Conservation (phyloP, 306 rosid species). For the Arachis stenosperma region DNA sequence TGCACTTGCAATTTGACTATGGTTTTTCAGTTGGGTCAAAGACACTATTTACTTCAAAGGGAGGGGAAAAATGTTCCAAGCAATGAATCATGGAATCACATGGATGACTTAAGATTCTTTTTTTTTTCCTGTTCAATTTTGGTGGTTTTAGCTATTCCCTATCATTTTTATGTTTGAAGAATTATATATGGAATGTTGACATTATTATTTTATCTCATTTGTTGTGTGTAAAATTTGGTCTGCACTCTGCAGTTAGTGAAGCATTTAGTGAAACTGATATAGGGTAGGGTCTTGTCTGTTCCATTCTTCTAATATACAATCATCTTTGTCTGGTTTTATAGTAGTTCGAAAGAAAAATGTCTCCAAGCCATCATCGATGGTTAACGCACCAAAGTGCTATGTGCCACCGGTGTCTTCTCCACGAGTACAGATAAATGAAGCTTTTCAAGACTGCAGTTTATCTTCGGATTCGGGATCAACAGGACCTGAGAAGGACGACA, state of each 20-base stretch:
- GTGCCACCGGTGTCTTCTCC: constrained; percentile 48
- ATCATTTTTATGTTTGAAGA: background rate
- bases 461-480: constrained; percentile 42
- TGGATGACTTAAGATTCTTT: constrained; percentile 4
- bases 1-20: background rate
- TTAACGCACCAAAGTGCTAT: constrained; percentile 55
- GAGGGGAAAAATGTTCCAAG: background rate
- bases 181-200: constrained; percentile 19
- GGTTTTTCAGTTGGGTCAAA: constrained; percentile 16
- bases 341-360: constrained; percentile 48
- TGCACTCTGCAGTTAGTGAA: constrained; percentile 27
- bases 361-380: constrained; percentile 46
- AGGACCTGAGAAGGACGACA: constrained; percentile 47
- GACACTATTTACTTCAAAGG: constrained; percentile 18
- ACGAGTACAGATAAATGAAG: constrained; percentile 48
- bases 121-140: constrained; percentile 23
- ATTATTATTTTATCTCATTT: background rate
- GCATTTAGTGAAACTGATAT: constrained; percentile 9
- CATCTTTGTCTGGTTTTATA: constrained; percentile 39
- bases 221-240: constrained; percentile 11
- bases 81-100: constrained; percentile 7
- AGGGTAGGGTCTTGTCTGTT: constrained; percentile 7
- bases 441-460: constrained; percentile 43
- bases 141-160: constrained; percentile 1
- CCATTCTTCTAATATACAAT: background rate